These are phyloP conservation scores for Pythium guiyangense DNA, from an alignment of 352 stramenopile species.

Conservation along the genomic window DNA sequence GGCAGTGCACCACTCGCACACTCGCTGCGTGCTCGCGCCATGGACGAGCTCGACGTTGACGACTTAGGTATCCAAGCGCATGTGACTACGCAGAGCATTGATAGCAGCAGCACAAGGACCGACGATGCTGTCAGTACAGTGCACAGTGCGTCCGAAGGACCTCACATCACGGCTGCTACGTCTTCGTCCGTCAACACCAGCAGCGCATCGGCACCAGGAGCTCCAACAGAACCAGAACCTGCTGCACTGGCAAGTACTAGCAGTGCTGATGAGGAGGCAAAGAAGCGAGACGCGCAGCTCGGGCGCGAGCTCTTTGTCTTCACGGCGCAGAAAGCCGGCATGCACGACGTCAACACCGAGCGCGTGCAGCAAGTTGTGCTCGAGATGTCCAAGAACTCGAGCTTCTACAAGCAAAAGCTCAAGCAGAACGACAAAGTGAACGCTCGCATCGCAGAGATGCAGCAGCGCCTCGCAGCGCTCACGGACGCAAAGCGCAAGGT, in stretches of 20 bases:
- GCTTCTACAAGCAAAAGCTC: slow-evolving; percentile 91
- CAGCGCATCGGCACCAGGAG: background rate
- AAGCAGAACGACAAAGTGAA: slow-evolving; percentile 88
- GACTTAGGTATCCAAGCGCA: background rate
- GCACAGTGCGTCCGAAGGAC: too few species aligned
- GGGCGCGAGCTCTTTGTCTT: slow-evolving; percentile 72
- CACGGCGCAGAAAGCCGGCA: slow-evolving; percentile 83
- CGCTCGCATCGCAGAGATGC: slow-evolving; percentile 71
- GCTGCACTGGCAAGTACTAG: background rate
- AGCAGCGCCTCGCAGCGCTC: slow-evolving; percentile 50
- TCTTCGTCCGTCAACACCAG: too few species aligned
- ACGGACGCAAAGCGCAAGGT: slow-evolving; percentile 24
- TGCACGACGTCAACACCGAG: slow-evolving; percentile 85
- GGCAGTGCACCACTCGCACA: background rate
- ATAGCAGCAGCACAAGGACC: background rate
- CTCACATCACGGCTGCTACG: too few species aligned
- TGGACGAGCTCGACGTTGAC: background rate
- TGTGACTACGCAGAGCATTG: background rate
- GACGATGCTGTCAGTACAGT: too few species aligned
- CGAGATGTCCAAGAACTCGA: slow-evolving; percentile 92
- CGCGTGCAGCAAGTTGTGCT: slow-evolving; percentile 93
- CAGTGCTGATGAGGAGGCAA: background rate
- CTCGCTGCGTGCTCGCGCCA: background rate
- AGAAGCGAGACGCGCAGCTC: slow-evolving; percentile 9
- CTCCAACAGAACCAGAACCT: background rate